Evolutionary conservation across 1,139 yeast species (phyloP).

Genomic region (Sugiyamaella paludigena): DNA sequence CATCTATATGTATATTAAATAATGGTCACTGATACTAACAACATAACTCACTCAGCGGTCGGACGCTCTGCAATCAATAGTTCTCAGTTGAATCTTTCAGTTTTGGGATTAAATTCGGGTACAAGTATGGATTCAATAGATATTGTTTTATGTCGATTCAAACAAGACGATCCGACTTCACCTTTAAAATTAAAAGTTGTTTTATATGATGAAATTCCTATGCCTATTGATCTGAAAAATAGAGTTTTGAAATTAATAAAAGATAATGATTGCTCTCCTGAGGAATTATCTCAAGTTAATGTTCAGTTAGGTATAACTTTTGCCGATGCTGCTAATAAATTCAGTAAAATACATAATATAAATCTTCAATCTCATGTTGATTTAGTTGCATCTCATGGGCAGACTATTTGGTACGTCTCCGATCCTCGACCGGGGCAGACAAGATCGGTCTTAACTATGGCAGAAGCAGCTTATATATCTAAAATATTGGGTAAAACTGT

Average conservation of each 20-base stretch:
- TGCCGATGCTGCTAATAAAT: constrained; percentile 21
- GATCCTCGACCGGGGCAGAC: constrained; percentile 22
- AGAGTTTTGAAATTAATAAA: constrained; percentile 19
- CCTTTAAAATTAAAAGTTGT: constrained; percentile 16
- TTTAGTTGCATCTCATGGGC: constrained; percentile 25
- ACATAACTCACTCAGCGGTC: too few species aligned
- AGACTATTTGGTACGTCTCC: constrained; percentile 25
- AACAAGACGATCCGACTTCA: constrained; percentile 14
- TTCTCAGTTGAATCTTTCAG: constrained; percentile 14
- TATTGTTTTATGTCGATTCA: constrained; percentile 20
- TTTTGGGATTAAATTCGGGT: constrained; percentile 24
- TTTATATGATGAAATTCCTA: constrained; percentile 19
- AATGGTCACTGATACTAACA: too few species aligned
- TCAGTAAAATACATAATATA: constrained; percentile 17
- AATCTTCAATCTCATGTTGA: constrained; percentile 17
- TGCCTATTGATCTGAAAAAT: constrained; percentile 18
- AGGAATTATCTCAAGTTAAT: constrained; percentile 22
- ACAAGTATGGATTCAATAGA: constrained; percentile 24
- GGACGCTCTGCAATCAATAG: neutral
- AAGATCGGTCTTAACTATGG: constrained; percentile 24
- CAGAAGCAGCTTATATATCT: constrained; percentile 23
- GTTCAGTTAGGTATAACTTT: constrained; percentile 22
- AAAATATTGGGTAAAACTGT: constrained; percentile 21
- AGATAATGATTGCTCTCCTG: constrained; percentile 23
- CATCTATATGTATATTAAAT: too few species aligned